These are phyloP conservation scores for Escovopsis sp. DNA, from an alignment of 2,329 filamentous ascomycete species.

Conservation along the genomic window DNA sequence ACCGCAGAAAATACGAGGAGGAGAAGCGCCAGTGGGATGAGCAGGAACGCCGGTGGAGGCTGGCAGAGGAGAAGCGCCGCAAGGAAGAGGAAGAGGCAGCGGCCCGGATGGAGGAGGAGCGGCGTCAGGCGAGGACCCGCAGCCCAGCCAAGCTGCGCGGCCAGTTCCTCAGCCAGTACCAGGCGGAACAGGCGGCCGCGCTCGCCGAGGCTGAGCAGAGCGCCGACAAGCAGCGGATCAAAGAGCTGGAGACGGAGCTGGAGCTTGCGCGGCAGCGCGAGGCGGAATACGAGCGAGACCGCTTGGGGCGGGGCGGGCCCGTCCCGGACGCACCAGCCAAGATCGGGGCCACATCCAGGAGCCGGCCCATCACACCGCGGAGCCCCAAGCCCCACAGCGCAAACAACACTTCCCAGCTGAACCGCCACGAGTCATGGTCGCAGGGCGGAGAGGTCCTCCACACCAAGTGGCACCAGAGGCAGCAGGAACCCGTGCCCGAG, in stretches of 20 bases:
- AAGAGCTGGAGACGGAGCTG: slow-evolving; percentile 62
- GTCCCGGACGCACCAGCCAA: slow-evolving; percentile 12
- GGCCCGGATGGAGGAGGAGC: slow-evolving; percentile 50
- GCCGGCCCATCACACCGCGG: slow-evolving; percentile 8
- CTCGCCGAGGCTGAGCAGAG: slow-evolving; percentile 18
- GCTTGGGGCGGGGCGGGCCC: slow-evolving; percentile 33
- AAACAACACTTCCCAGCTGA: slow-evolving; percentile 13
- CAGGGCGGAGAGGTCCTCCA: slow-evolving; percentile 47
- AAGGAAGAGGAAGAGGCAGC: slow-evolving; percentile 62
- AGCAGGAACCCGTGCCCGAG: slow-evolving; percentile 16
- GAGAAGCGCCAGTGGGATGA: slow-evolving; percentile 66
- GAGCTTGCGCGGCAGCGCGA: slow-evolving; percentile 48
- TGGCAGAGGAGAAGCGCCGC: slow-evolving; percentile 57
- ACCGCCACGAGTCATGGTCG: slow-evolving; percentile 48
- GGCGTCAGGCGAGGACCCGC: slow-evolving; percentile 43
- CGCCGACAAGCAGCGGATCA: slow-evolving; percentile 53
- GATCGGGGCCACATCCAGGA: slow-evolving; percentile 11
- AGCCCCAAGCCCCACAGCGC: background rate
- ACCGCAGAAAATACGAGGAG: slow-evolving; percentile 46
- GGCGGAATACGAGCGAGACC: slow-evolving; percentile 44
- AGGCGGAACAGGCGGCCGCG: slow-evolving; percentile 42
- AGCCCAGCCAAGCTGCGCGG: slow-evolving; percentile 60
- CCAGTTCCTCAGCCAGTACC: slow-evolving; percentile 78
- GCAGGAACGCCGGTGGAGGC: slow-evolving; percentile 61
- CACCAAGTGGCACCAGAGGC: slow-evolving; percentile 34